Evolutionary conservation across 2,329 filamentous ascomycete species (phyloP).

Genomic region (Alternaria sp.): DNA sequence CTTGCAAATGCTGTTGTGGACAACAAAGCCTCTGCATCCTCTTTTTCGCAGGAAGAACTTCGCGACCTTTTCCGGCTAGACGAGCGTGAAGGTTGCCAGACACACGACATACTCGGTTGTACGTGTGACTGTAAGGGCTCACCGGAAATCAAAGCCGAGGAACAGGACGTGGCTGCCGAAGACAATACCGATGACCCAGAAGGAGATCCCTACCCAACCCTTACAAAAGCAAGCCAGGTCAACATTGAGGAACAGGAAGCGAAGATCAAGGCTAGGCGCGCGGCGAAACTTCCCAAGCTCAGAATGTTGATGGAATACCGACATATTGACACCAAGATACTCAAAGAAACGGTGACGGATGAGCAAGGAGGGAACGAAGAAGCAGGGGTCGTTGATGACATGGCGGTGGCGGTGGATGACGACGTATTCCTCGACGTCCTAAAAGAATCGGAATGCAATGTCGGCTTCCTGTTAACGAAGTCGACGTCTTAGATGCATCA

Average conservation of each 20-base stretch:
- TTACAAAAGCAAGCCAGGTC: conserved; percentile 54
- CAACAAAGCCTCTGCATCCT: conserved; percentile 66
- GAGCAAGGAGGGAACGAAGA: background rate
- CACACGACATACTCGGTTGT: conserved; percentile 73
- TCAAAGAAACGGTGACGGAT: conserved; percentile 23
- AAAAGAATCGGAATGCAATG: conserved; percentile 55
- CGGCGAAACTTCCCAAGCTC: conserved; percentile 55
- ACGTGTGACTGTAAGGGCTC: conserved; percentile 66
- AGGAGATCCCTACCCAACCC: conserved; percentile 35
- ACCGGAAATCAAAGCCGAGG: conserved; percentile 23
- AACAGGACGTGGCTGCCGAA: conserved; percentile 31
- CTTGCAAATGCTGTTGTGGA: conserved; percentile 77
- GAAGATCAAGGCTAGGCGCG: conserved; percentile 47
- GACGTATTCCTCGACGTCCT: conserved; percentile 60
- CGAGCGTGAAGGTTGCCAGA: conserved; percentile 68
- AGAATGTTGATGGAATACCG: conserved; percentile 64
- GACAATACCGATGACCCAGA: conserved; percentile 24
- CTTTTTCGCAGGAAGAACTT: conserved; percentile 73
- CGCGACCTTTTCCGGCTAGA: conserved; percentile 73
- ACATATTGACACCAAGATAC: conserved; percentile 57
- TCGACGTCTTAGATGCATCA: conserved; percentile 23
- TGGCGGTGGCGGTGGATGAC: conserved; percentile 58
- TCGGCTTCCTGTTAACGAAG: conserved; percentile 63
- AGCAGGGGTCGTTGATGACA: conserved; percentile 36
- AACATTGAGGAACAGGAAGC: conserved; percentile 59